Base-by-base conservation (phyloP, 345 rosid genomes). In the Salix caprea region DNA sequence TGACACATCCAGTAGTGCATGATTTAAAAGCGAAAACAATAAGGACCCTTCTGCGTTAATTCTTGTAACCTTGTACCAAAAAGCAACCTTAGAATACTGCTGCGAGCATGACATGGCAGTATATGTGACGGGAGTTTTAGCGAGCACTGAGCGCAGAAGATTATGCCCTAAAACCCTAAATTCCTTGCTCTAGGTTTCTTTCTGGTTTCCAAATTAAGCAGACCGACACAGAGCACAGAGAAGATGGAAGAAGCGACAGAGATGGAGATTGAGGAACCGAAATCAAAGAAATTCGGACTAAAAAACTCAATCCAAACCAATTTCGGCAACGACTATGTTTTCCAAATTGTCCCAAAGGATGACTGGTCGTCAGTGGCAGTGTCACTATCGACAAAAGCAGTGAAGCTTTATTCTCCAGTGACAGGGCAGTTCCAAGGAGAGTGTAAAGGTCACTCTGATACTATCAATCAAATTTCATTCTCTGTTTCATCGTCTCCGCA, bases 351-450 rank as follows among this genome's bases (percentile, higher is more conserved):
- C 65, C 88, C 97, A 75, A 91, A 87, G 86, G 75, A 85, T 75
- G 97, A 94, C 84, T 92, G 97, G 94, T 65, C 94, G 21, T 87
- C 92, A 76, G 89, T 96, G 88, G 99, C 92, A 72, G 98, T 92
- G 37, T 96, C 99, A 36, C 78, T 96, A 79, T 96, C 99, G 24
- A 91, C 89, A 11, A 91, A 93, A 75, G 58, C 82, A 2, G 95
- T 96, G 74, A 92, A 93, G 82, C 83, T 93, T 50, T 96, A 92
- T 87, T 96, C 97, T 44, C 97, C 98, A 70, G 77, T 65, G 74
- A 93, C 96, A 11, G 97, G 92, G 65, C 97, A 92, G 81, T 96
- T 82, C 82, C 87, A 77, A 76, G 99, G 99, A 52, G 97, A 92
- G 74, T 93, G 92, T 48, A 90, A 78, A 65, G 98, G 99, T 15